Conservation (phyloP, 2,329 filamentous ascomycete species). For the Colletotrichum sp. region DNA sequence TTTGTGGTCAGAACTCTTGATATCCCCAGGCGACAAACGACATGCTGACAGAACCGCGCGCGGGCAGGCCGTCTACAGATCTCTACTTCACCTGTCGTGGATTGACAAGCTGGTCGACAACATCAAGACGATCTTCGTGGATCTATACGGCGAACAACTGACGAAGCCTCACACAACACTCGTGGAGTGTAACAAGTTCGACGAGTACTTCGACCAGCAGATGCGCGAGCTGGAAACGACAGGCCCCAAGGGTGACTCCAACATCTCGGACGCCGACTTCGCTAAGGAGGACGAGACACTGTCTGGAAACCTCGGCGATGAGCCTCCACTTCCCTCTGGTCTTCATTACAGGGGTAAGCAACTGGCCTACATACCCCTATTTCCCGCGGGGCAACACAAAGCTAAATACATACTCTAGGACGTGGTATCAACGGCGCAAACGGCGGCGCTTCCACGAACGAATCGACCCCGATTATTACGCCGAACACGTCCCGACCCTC, state of each 20-base stretch:
- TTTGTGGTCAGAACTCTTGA: conserved; percentile 74
- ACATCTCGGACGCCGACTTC: conserved; percentile 29
- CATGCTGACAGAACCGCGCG: conserved; percentile 10
- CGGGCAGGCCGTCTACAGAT: conserved; percentile 89
- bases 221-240: conserved; percentile 77
- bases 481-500: conserved; percentile 80
- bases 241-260: conserved; percentile 37
- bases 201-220: conserved; percentile 94
- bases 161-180: conserved; percentile 80
- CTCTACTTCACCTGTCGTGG: conserved; percentile 93
- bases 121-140: conserved; percentile 88
- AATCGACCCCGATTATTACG: conserved; percentile 72
- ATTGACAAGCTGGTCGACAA: conserved; percentile 97
- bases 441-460: conserved; percentile 54
- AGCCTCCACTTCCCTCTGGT: conserved; percentile 35
- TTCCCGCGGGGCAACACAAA: neutral
- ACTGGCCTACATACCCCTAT: neutral
- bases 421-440: conserved; percentile 37
- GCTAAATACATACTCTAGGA: conserved; percentile 22
- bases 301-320: conserved; percentile 40
- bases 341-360: conserved; percentile 21
- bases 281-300: conserved; percentile 37
- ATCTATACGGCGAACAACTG: conserved; percentile 87
- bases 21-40: neutral
- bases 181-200: conserved; percentile 81